Evolutionary conservation across 306 rosid species (phyloP), one percentile per base, ranked within the genome.

Genomic region (Fragaria iinumae): DNA sequence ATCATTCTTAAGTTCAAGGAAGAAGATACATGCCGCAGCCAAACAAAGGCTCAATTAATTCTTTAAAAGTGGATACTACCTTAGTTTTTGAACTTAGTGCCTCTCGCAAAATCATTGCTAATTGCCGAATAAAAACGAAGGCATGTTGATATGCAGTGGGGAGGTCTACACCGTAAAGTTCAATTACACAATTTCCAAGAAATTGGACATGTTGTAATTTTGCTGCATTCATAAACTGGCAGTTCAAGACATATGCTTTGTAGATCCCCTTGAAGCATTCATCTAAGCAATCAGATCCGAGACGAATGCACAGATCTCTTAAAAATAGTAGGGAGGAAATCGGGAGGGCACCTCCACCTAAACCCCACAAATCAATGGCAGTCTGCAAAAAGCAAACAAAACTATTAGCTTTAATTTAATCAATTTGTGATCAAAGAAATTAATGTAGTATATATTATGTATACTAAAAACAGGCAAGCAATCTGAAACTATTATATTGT

Each of bases 351-450:
- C 97, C 99, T 69, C 96, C 97, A 13, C 99, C 97, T 9, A 96
- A 89, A 78, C 97, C 97, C 97, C 97, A 95, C 82, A 95, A 90
- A 85, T 95, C 97, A 77, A 95, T 90, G 69, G 87, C 93, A 74
- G 89, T 93, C 99, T 95, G 90, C 2, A 1, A 29, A 69, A 76
- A 69, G 80, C 79, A 66, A 80, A 41, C 44, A 34, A 53, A 13
- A 23, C 1, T 39, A 18, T 67, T 29, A 76, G 60, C 36, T 67
- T 20, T n/a, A 9, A 27, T 11, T n/a, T 57, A 41, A 48, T 25
- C 38, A n/a, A n/a, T 10, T 29, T 25, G 18, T 21, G 25, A 53
- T 41, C 39, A 43, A 29, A 62, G 3, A 12, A 25, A 39, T 59
- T 1, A 50, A 8, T 34, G 16, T 41, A 73, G 21, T 2, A 64